Conservation (phyloP, 1,284 basidiomycete species). For the Leccinum ponderosum region DNA sequence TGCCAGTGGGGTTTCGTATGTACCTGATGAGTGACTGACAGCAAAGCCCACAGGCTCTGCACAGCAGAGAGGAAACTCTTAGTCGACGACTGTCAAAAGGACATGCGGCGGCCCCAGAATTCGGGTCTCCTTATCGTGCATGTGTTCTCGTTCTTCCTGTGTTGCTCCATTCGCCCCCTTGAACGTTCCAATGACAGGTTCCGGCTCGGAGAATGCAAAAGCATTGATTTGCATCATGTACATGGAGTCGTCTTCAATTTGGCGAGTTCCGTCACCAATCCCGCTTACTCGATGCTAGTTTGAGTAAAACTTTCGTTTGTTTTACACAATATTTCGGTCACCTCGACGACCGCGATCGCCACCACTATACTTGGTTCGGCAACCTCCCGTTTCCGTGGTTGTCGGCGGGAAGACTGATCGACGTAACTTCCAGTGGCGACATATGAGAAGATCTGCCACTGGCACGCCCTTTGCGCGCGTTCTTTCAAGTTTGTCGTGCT, state of each 20-base stretch:
- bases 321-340: conserved; percentile 12
- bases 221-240: neutral
- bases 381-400: conserved; percentile 13
- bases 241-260: conserved; percentile 1
- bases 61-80: neutral
- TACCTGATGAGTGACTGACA: neutral
- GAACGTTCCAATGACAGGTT: conserved; percentile 23
- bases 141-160: conserved; percentile 3
- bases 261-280: neutral
- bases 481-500: conserved; percentile 11
- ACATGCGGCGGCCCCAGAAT: conserved; percentile 33
- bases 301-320: conserved; percentile 5
- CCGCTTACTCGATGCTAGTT: conserved; percentile 3
- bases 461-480: conserved; percentile 33
- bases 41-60: neutral
- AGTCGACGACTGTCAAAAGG: neutral
- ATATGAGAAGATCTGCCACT: conserved; percentile 15
- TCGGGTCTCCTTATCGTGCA: conserved; percentile 1
- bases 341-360: neutral
- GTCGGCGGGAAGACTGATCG: conserved; percentile 14
- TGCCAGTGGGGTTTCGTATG: neutral
- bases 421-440: conserved; percentile 16
- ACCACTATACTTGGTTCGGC: neutral
- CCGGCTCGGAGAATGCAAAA: conserved; percentile 7
- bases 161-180: conserved; percentile 15